These are phyloP conservation scores for Curvularia eragrostidis DNA, from an alignment of 2,329 filamentous ascomycete genomes.

Conservation along the genomic window DNA sequence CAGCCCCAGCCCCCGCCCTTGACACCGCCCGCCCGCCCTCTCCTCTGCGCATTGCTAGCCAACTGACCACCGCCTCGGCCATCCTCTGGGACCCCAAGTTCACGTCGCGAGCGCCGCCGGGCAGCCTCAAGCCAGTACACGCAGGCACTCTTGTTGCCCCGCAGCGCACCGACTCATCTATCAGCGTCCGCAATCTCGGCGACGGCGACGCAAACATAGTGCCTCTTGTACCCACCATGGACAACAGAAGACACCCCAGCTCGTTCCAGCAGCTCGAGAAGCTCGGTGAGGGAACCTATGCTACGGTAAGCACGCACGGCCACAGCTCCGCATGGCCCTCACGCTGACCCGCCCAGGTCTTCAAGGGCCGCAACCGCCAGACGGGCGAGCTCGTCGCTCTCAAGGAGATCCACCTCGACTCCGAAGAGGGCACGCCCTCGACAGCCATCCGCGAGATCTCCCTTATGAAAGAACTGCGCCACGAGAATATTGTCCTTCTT, in stretches of 20 bases:
- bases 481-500: conserved; percentile 96
- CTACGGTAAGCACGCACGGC: conserved; percentile 72
- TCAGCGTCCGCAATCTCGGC: conserved; percentile 57
- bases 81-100: conserved; percentile 59
- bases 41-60: conserved; percentile 52
- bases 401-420: conserved; percentile 98
- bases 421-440: conserved; percentile 95
- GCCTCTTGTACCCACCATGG: conserved; percentile 65
- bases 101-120: conserved; percentile 55
- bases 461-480: conserved; percentile 98
- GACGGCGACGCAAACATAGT: conserved; percentile 53
- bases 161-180: conserved; percentile 59
- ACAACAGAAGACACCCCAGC: conserved; percentile 89
- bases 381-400: conserved; percentile 95
- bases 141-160: conserved; percentile 56
- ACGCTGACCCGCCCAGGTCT: conserved; percentile 70
- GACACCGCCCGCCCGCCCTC: conserved; percentile 14
- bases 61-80: conserved; percentile 57
- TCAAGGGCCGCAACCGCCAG: conserved; percentile 97
- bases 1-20: conserved; percentile 22
- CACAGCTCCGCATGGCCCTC: background rate
- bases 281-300: conserved; percentile 98
- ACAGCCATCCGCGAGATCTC: conserved; percentile 99
- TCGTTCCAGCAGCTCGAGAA: conserved; percentile 99
- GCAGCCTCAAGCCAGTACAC: conserved; percentile 56